A percentile compares a stretch with the other conserved stretches of the same genome.
phyloP scores from a whole-genome alignment of 164 flowering plant genomes.

The Hamamelis virginiana region DNA sequence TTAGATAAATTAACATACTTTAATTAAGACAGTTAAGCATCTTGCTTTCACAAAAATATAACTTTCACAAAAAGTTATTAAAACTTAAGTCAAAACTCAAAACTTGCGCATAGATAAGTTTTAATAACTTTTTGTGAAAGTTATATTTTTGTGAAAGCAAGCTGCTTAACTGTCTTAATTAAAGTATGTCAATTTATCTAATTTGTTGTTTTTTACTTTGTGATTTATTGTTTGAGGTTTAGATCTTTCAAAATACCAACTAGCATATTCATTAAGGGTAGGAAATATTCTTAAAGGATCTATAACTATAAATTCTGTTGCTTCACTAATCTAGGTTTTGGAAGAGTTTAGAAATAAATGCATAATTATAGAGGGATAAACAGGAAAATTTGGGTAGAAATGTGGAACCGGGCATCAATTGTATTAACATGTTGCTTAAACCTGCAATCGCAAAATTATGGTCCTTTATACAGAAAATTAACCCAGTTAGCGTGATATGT shows the following conservation, averaged over 20 bases:
- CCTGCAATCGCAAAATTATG: neutral
- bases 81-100: too few species aligned
- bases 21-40: too few species aligned
- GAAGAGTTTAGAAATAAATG: neutral
- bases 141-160: neutral
- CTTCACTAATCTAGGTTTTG: neutral
- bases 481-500: slow-evolving; percentile 2
- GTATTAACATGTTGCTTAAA: neutral
- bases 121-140: too few species aligned
- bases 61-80: too few species aligned
- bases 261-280: neutral
- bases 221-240: neutral
- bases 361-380: neutral
- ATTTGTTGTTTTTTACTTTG: neutral
- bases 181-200: neutral
- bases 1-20: too few species aligned
- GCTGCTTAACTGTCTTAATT: neutral
- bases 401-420: neutral
- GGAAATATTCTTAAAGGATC: neutral
- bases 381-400: neutral
- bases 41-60: too few species aligned
- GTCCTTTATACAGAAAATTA: neutral
- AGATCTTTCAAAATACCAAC: neutral
- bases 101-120: too few species aligned
- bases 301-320: neutral